Evolutionary conservation across 176 grass and related monocot species (phyloP).

Genomic region (Oropetium thomaeum): DNA sequence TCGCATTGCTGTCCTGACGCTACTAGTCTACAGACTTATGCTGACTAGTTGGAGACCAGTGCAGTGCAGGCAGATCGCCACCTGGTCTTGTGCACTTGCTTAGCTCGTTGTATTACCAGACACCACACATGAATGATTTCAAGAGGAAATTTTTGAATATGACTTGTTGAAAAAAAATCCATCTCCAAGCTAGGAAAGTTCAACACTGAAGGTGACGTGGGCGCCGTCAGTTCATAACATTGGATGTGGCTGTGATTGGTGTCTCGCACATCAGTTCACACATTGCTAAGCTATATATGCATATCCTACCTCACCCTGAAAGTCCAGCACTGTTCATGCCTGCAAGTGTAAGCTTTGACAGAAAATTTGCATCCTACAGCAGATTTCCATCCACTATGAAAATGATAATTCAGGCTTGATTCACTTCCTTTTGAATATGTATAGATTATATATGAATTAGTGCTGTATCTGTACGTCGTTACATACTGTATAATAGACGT

Average conservation of each 20-base stretch:
- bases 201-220: not conserved
- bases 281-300: not conserved
- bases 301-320: not conserved
- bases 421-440: not conserved
- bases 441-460: not conserved
- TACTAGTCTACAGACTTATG: not conserved
- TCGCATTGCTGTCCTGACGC: not conserved
- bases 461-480: not conserved
- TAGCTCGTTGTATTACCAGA: not conserved
- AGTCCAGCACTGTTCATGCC: not conserved
- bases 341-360: not conserved
- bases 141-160: not conserved
- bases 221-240: not conserved
- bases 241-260: not conserved
- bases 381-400: not conserved
- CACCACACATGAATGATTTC: not conserved
- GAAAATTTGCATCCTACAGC: not conserved
- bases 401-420: not conserved
- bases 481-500: not conserved
- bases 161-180: not conserved
- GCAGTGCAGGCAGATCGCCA: slow-evolving; percentile 12
- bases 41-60: slow-evolving; percentile 8
- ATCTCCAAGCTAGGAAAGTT: not conserved
- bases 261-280: not conserved
- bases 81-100: not conserved